Percentiles rank a stretch among this genome's conserved stretches.
phyloP scores from a whole-genome alignment of 495 filamentous ascomycete genomes.

The Aspergillus homomorphus region DNA sequence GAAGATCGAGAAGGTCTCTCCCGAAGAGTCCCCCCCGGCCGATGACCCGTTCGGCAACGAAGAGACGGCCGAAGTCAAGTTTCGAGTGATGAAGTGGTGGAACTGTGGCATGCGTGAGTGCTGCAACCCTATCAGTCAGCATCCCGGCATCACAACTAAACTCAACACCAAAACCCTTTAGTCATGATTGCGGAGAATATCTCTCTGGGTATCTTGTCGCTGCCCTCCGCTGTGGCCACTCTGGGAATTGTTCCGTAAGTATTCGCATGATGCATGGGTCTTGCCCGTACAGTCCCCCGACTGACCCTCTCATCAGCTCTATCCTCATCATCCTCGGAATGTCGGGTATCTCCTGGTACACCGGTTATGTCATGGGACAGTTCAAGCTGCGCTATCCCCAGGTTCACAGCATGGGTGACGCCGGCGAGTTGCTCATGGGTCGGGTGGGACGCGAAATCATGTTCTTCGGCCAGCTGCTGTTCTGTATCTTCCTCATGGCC shows the following conservation, averaged over 20 bases:
- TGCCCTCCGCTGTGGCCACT: constrained; percentile 2
- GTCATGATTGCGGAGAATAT: constrained; percentile 6
- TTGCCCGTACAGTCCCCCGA: neutral
- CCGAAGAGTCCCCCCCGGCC: neutral
- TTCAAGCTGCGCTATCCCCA: constrained; percentile 37
- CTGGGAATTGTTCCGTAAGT: constrained; percentile 4
- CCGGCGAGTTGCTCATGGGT: constrained; percentile 62
- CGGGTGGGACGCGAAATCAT: constrained; percentile 60
- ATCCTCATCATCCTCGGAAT: constrained; percentile 2
- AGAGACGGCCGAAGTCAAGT: constrained; percentile 38
- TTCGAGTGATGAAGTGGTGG: constrained; percentile 48
- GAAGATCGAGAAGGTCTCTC: constrained; percentile 1
- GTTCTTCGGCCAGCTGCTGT: constrained; percentile 58
- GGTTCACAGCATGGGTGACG: constrained; percentile 68
- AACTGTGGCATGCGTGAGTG: constrained; percentile 16
- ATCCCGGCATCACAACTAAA: neutral
- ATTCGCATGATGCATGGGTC: neutral
- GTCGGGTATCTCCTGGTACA: constrained; percentile 49
- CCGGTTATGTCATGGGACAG: constrained; percentile 33
- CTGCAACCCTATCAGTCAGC: neutral
- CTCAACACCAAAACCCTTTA: neutral
- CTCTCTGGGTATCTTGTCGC: constrained; percentile 1
- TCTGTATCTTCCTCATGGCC: constrained; percentile 70
- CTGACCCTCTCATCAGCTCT: neutral
- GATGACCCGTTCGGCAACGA: constrained; percentile 45